These are phyloP conservation scores for Populus pruinosa DNA, from an alignment of 345 rosid species.

Conservation along the genomic window DNA sequence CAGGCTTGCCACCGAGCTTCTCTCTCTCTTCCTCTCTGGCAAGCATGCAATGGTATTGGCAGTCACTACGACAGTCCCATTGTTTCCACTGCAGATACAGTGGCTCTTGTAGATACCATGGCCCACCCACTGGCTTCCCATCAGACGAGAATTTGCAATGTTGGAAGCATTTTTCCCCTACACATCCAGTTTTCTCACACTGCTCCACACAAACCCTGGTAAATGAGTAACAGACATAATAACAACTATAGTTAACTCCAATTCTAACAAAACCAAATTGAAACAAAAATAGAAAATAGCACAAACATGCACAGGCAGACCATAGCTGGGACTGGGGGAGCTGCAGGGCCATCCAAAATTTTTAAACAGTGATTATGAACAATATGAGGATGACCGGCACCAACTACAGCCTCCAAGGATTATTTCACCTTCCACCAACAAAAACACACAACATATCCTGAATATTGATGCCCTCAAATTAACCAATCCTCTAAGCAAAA, in stretches of 20 bases:
- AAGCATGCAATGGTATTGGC: constrained; percentile 79
- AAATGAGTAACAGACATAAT: not conserved
- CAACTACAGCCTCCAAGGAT: not conserved
- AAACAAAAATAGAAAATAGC: not conserved
- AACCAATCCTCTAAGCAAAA: not conserved
- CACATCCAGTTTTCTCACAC: constrained; percentile 82
- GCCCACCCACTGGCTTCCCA: constrained; percentile 73
- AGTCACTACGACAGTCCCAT: constrained; percentile 78
- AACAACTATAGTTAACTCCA: not conserved
- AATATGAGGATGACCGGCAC: not conserved
- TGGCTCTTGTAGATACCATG: constrained; percentile 89
- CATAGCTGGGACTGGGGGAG: not conserved
- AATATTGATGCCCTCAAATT: not conserved
- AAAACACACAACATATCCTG: not conserved
- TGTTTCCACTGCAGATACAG: constrained; percentile 83
- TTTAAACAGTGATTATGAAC: not conserved
- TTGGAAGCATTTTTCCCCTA: constrained; percentile 69
- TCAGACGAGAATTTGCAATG: constrained; percentile 86
- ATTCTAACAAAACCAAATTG: not conserved
- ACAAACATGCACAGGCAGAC: not conserved
- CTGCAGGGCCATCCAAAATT: not conserved
- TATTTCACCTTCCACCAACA: not conserved
- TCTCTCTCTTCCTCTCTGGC: constrained; percentile 72
- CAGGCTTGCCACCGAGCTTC: constrained; percentile 59
- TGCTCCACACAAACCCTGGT: constrained; percentile 65